Base-by-base conservation (phyloP, 2,329 filamentous ascomycete genomes). In the Berkeleyomyces rouxiae region DNA sequence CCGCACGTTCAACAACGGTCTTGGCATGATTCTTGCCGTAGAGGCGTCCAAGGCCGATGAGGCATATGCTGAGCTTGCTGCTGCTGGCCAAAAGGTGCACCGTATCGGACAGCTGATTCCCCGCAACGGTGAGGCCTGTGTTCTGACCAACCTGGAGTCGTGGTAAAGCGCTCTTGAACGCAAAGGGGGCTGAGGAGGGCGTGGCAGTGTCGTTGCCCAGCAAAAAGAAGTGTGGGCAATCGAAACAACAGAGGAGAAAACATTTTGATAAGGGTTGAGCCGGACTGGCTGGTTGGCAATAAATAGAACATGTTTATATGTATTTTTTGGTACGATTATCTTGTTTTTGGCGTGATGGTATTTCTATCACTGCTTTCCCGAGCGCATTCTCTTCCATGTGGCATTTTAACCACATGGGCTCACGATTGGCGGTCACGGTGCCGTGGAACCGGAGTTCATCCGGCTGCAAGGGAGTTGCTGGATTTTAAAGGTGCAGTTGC, bases 11-110 rank as follows among this genome's bases (percentile, higher is more conserved):
- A 99, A 99, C 77, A 90, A 87, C 6, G 93, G 93, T 59, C 77
- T 99, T 53, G 93, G 93, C 57, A 97, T 99, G 91, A 88, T 96
- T 4, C 78, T 91, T 39, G 90, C 90, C 4, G 89, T 96, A 2
- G 82, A 81, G 37, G 76, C 80, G 63, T 79, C 76, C 42, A 80
- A 87, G 67, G 88, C 79, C 1, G 78, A 82, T 4, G 76, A 78
- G 44, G 84, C 88, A 1, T 77, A 77, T 23, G 73, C 77, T 61
- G 75, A 82, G 53, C 76, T 96, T 31, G 78, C 83, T 69, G 77
- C 76, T 36, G 78, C 81, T 55, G 88, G 88, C 13, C 91, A 96
- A 78, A 85, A 77, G 64, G 89, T 95, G 3, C 90, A 81, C 71
- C 79, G 76, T 36, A 83, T 97, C 65, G 93, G 92, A 13, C 80